phyloP scores from a whole-genome alignment of 306 rosid genomes.

The Medicago lupulina region DNA sequence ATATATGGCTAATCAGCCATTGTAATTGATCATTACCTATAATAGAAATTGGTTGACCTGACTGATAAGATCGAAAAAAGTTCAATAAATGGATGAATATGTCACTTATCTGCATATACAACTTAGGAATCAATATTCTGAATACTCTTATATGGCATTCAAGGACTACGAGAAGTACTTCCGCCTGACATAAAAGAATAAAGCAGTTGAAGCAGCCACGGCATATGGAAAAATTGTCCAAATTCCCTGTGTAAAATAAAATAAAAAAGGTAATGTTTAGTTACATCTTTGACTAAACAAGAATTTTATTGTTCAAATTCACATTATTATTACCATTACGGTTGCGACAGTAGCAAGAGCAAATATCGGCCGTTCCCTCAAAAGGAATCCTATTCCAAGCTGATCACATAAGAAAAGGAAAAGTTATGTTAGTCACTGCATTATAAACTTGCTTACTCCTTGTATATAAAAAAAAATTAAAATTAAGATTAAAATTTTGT shows the following conservation, averaged over 20 bases:
- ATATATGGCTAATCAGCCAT: constrained; percentile 20
- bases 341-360: constrained; percentile 73
- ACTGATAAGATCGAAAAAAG: not conserved
- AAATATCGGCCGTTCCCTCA: constrained; percentile 67
- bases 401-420: constrained; percentile 39
- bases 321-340: constrained; percentile 54
- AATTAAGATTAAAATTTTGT: not conserved
- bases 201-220: constrained; percentile 63
- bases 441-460: not conserved
- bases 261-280: constrained; percentile 26
- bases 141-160: constrained; percentile 19
- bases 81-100: constrained; percentile 31
- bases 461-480: not conserved
- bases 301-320: not conserved
- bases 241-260: constrained; percentile 52
- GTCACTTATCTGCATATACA: constrained; percentile 22
- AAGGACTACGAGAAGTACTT: constrained; percentile 46
- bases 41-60: not conserved
- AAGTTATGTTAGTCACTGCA: constrained; percentile 10
- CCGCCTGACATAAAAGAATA: constrained; percentile 56
- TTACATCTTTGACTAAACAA: constrained; percentile 5
- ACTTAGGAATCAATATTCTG: constrained; percentile 8
- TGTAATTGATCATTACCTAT: not conserved
- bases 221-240: constrained; percentile 68
- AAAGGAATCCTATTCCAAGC: constrained; percentile 66